Evolutionary conservation across 768 basidiomycete genomes (phyloP).

Genomic region (Coprinellus micaceus): DNA sequence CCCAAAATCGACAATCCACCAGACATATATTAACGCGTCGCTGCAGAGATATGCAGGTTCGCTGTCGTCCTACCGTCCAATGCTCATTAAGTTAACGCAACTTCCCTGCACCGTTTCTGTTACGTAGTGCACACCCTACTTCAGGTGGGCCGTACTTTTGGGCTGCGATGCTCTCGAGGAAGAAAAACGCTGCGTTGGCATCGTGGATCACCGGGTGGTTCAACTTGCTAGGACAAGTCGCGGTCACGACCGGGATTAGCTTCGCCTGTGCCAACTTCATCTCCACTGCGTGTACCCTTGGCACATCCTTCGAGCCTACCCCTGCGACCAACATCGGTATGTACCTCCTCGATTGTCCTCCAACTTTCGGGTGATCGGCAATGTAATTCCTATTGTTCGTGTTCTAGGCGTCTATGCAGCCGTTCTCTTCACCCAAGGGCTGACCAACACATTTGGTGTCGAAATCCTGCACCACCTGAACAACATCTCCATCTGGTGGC

Average conservation of each 20-base stretch:
- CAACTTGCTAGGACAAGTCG: conserved; percentile 71
- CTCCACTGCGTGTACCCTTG: conserved; percentile 58
- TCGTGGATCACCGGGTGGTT: conserved; percentile 80
- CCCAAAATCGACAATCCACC: too few relatives aligned
- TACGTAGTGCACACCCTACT: conserved; percentile 59
- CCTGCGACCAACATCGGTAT: conserved; percentile 61
- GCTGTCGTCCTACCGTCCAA: too few relatives aligned
- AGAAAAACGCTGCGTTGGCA: conserved; percentile 55
- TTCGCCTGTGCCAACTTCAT: conserved; percentile 68
- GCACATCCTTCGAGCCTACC: conserved; percentile 54
- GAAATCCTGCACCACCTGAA: conserved; percentile 62
- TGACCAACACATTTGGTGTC: conserved; percentile 76
- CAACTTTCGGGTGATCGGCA: too few relatives aligned
- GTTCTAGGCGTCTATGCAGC: conserved; percentile 55
- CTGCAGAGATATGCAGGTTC: conserved; percentile 47
- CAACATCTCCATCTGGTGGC: conserved; percentile 72
- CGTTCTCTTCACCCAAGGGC: conserved; percentile 61
- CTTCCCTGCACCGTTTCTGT: neutral
- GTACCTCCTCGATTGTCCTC: too few relatives aligned
- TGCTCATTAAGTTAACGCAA: too few relatives aligned
- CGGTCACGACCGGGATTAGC: conserved; percentile 73
- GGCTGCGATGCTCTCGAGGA: conserved; percentile 71
- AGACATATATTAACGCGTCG: neutral
- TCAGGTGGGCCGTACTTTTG: conserved; percentile 77
- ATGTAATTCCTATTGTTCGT: too few relatives aligned